Evolutionary conservation across 2,329 filamentous ascomycete species (phyloP).

Genomic region (Ophiostoma populinum): DNA sequence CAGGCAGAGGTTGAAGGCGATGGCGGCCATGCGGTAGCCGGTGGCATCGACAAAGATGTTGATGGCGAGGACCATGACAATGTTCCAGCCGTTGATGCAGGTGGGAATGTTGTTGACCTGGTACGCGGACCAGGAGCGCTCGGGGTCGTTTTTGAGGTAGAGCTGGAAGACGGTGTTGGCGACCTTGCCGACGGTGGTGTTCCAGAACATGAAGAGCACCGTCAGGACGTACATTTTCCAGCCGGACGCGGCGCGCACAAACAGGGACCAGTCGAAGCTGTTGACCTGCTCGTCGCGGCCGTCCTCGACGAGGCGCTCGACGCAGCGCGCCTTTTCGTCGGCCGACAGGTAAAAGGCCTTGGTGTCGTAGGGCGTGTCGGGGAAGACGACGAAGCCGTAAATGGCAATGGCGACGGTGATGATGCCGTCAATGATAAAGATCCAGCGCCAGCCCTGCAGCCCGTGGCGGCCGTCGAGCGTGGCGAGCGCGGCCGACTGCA

Average conservation of each 20-base stretch:
- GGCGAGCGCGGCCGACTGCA: constrained; percentile 24
- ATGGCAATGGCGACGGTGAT: constrained; percentile 34
- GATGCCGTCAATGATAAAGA: constrained; percentile 29
- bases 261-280: constrained; percentile 13
- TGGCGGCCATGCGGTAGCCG: constrained; percentile 17
- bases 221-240: constrained; percentile 16
- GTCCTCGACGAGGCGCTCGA: constrained; percentile 17
- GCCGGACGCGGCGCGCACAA: constrained; percentile 11
- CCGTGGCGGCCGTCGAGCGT: constrained; percentile 24
- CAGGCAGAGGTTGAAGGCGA: constrained; percentile 10
- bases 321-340: constrained; percentile 22
- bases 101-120: constrained; percentile 17
- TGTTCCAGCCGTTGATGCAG: constrained; percentile 17
- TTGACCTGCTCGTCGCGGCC: constrained; percentile 12
- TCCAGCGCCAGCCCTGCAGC: constrained; percentile 35
- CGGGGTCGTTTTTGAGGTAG: constrained; percentile 14
- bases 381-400: constrained; percentile 31
- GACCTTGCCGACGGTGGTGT: constrained; percentile 5
- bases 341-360: constrained; percentile 20
- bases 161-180: constrained; percentile 14
- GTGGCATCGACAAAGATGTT: constrained; percentile 18
- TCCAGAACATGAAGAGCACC: constrained; percentile 14
- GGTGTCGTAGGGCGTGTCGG: constrained; percentile 25
- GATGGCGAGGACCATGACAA: constrained; percentile 14
- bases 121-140: constrained; percentile 15